phyloP scores from a whole-genome alignment of 768 basidiomycete species.

The Austroboletus eburneus region DNA sequence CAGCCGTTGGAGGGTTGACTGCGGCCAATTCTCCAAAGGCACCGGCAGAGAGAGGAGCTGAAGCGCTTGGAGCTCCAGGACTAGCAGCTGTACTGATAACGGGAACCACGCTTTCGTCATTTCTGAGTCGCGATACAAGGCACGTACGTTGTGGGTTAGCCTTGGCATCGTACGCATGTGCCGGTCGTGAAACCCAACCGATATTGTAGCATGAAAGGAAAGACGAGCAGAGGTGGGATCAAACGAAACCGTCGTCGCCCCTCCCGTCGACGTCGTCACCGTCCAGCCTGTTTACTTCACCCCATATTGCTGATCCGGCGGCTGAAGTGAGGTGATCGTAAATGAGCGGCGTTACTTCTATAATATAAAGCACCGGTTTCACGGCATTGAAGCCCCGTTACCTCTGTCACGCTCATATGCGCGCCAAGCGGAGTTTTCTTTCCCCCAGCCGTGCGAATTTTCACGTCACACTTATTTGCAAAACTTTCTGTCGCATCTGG shows the following conservation, averaged over 20 bases:
- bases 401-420: too few species aligned
- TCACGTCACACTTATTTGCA: too few species aligned
- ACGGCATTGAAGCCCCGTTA: too few species aligned
- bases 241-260: slow-evolving; percentile 62
- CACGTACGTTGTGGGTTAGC: slow-evolving; percentile 45
- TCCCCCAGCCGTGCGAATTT: too few species aligned
- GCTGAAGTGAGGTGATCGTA: too few species aligned
- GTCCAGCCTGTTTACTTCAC: too few species aligned
- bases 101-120: slow-evolving; percentile 42
- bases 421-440: too few species aligned
- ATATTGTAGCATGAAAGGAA: slow-evolving; percentile 54
- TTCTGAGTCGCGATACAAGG: slow-evolving; percentile 36
- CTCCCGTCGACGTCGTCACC: too few species aligned
- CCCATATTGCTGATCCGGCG: too few species aligned
- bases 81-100: slow-evolving; percentile 25
- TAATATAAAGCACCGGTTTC: too few species aligned
- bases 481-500: too few species aligned
- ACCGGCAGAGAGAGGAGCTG: slow-evolving; percentile 6
- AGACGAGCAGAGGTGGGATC: slow-evolving; percentile 42
- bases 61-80: slow-evolving; percentile 23
- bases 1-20: slow-evolving; percentile 10
- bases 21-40: slow-evolving; percentile 5
- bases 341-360: too few species aligned
- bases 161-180: slow-evolving; percentile 40
- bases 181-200: slow-evolving; percentile 58